These are phyloP conservation scores for Pichia nanzhaoensis DNA, from an alignment of 805 yeast genomes.

Conservation along the genomic window DNA sequence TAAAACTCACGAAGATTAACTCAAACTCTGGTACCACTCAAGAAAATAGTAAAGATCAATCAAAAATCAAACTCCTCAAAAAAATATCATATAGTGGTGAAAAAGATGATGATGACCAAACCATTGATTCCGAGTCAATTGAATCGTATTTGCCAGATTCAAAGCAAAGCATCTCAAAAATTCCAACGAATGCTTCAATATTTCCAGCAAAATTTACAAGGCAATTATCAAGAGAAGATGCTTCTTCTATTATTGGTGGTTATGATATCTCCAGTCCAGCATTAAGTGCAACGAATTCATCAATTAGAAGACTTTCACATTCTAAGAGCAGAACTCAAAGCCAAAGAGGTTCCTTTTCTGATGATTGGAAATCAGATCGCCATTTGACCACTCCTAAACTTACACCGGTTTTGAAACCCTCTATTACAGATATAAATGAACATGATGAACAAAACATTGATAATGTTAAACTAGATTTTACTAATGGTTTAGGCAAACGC, in stretches of 20 bases:
- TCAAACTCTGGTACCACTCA: too few relatives aligned
- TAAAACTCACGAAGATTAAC: too few relatives aligned
- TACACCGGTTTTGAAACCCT: too few relatives aligned
- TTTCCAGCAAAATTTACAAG: background rate
- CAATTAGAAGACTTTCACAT: background rate
- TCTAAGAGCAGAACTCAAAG: background rate
- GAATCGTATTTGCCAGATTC: background rate
- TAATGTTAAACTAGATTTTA: too few relatives aligned
- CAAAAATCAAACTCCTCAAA: background rate
- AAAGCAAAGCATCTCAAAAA: background rate
- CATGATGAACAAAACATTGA: too few relatives aligned
- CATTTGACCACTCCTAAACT: too few relatives aligned
- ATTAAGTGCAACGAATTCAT: background rate
- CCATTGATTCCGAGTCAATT: background rate
- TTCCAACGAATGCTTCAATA: background rate
- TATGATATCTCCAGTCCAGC: background rate
- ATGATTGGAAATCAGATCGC: background rate
- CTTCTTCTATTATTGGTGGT: conserved; percentile 19
- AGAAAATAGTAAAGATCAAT: background rate
- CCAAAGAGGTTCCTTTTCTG: background rate
- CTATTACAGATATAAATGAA: too few relatives aligned
- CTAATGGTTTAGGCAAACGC: too few relatives aligned
- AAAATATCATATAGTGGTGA: conserved; percentile 3
- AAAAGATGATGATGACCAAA: conserved; percentile 6
- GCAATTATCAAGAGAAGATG: conserved; percentile 11